Conservation (phyloP, 2,329 filamentous ascomycete species). For the Trichoderma pleuroti region DNA sequence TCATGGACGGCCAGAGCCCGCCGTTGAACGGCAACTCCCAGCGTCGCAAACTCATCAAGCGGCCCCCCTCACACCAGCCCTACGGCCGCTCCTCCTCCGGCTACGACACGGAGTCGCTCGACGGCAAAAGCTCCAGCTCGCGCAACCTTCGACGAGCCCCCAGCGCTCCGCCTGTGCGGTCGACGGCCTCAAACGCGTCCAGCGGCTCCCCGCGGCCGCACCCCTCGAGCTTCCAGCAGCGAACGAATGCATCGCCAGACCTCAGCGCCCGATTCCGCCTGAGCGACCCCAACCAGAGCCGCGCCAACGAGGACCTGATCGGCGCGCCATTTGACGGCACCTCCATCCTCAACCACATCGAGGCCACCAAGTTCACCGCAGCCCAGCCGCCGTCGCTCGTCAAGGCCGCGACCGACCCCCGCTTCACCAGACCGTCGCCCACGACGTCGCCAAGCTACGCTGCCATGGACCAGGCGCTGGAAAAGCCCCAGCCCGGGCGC, state of each 20-base stretch:
- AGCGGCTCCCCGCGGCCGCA: constrained; percentile 32
- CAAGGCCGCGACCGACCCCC: constrained; percentile 53
- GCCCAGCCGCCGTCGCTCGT: constrained; percentile 27
- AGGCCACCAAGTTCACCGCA: constrained; percentile 24
- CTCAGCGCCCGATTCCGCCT: constrained; percentile 32
- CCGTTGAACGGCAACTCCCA: constrained; percentile 46
- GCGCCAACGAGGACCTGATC: constrained; percentile 53
- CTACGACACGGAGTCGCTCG: constrained; percentile 53
- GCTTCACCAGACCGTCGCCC: constrained; percentile 51
- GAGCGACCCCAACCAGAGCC: constrained; percentile 28
- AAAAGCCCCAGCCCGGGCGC: constrained; percentile 34
- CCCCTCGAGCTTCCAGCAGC: constrained; percentile 21
- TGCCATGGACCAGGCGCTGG: constrained; percentile 38
- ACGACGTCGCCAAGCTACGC: constrained; percentile 59
- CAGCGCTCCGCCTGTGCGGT: constrained; percentile 53
- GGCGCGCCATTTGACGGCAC: constrained; percentile 64
- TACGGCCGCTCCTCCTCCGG: constrained; percentile 47
- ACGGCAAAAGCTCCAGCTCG: constrained; percentile 54
- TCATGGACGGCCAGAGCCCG: constrained; percentile 48
- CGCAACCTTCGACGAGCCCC: constrained; percentile 59
- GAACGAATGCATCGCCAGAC: constrained; percentile 44
- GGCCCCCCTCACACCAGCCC: constrained; percentile 50
- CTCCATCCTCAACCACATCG: constrained; percentile 51
- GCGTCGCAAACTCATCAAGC: constrained; percentile 62
- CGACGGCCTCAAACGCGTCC: constrained; percentile 48